Base-by-base conservation (phyloP, 345 rosid genomes). In the Brassica napus region DNA sequence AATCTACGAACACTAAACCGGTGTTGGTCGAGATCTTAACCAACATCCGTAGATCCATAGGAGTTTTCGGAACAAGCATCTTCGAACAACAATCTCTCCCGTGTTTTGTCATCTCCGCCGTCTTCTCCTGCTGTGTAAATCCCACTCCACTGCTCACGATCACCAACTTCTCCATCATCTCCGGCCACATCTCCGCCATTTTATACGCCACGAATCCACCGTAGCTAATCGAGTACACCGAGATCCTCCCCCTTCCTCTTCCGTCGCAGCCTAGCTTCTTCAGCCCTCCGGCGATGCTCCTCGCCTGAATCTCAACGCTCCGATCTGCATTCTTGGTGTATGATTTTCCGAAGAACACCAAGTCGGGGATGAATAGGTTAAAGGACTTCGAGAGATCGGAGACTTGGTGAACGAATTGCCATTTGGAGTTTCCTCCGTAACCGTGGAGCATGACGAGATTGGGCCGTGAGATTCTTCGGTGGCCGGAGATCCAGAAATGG, bases 191-290 rank as follows among this genome's bases (percentile, higher is more conserved):
- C 83, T 90, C 86, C 10, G 97, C 97, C 87, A 91, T 87, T 79
- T 79, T 83, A 79, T 87, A 89, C 44, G 89, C 97, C 74, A 91
- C 97, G 71, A 79, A 89, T 26, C 97, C 98, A 0, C 98, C 98
- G 60, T 93, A 91, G 24, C 98, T 93, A 14, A 93, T 83, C 11
- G 92, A 84, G 60, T 86, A 90, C 23, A 87, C 83, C 0, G 86
- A 78, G 63, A 77, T 8, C 35, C 35, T 14, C 10, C 60, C 58
- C 14, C 10, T 12, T 14, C 32, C 57, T 42, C 31, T 62, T 18
- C 65, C 77, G 68, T 24, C 86, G 35, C 89, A 85, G 0, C 94
- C 97, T 31, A 93, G 35, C 39, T 78, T 83, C 72, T 55, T 85
- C 87, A 91, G 57, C 67, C 89, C 93, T 49, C 87, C 82, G 2